Percentiles rank a stretch among this genome's conserved stretches.
Evolutionary conservation across 2,329 filamentous ascomycete genomes (phyloP).

Genomic region (Fusarium sp.): DNA sequence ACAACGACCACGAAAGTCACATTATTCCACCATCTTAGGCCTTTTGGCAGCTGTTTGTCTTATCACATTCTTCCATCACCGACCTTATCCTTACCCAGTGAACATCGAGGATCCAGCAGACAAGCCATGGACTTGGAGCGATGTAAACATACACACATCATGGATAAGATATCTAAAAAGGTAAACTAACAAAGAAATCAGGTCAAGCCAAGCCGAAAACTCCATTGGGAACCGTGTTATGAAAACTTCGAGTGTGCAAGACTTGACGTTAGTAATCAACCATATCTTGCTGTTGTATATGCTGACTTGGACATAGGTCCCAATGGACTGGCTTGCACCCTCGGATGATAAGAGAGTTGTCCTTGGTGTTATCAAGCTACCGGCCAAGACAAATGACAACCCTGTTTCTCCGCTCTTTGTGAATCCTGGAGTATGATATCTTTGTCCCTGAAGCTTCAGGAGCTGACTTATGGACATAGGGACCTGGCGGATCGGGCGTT

Average conservation of each 20-base stretch:
- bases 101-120: neutral
- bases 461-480: slow-evolving; percentile 39
- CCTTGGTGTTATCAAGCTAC: slow-evolving; percentile 45
- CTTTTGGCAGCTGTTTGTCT: slow-evolving; percentile 30
- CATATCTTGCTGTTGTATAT: neutral
- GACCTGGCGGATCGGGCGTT: slow-evolving; percentile 59
- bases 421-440: slow-evolving; percentile 46
- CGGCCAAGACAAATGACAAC: slow-evolving; percentile 41
- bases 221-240: slow-evolving; percentile 47
- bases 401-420: slow-evolving; percentile 45
- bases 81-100: slow-evolving; percentile 10
- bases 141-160: slow-evolving; percentile 26
- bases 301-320: slow-evolving; percentile 39
- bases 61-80: slow-evolving; percentile 32
- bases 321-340: slow-evolving; percentile 48
- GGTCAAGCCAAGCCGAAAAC: slow-evolving; percentile 42
- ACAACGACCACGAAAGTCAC: slow-evolving; percentile 8
- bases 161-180: neutral
- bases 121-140: slow-evolving; percentile 40
- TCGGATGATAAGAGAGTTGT: slow-evolving; percentile 41
- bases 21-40: slow-evolving; percentile 14
- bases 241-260: slow-evolving; percentile 46
- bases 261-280: slow-evolving; percentile 41
- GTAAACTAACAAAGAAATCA: slow-evolving; percentile 39
- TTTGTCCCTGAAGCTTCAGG: neutral